These are phyloP conservation scores for Dictyostelium firmibasis DNA, from an alignment of 78 protist genomes.

Conservation along the genomic window DNA sequence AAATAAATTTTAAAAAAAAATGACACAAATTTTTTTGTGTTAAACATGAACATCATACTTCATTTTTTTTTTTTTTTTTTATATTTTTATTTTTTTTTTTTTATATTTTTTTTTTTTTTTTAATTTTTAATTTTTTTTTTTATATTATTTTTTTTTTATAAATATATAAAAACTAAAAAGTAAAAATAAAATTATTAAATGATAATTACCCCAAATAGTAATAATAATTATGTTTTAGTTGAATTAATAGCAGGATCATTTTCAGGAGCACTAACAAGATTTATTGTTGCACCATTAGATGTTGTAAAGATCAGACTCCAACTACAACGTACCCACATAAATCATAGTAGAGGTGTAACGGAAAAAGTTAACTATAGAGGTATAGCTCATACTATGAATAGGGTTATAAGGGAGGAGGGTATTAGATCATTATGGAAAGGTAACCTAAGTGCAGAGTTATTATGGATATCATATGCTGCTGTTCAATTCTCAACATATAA, in stretches of 20 bases:
- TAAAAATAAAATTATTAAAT: background rate
- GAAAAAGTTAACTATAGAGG: background rate
- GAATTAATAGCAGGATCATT: constrained; percentile 47
- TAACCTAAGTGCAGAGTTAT: constrained; percentile 50
- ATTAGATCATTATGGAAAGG: constrained; percentile 62
- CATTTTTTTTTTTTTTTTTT: too few relatives aligned
- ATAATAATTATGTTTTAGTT: background rate
- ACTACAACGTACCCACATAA: background rate
- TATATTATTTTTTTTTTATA: background rate
- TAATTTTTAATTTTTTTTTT: background rate
- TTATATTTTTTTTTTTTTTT: too few relatives aligned
- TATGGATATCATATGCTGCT: constrained; percentile 36
- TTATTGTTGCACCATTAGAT: constrained; percentile 61
- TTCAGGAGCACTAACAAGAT: constrained; percentile 66
- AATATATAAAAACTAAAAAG: background rate
- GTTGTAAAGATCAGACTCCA: constrained; percentile 70
- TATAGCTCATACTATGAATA: constrained; percentile 1
- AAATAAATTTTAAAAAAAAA: too few relatives aligned
- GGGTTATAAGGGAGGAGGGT: constrained; percentile 36
- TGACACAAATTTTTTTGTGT: too few relatives aligned
- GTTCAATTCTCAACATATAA: constrained; percentile 36
- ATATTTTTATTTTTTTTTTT: too few relatives aligned
- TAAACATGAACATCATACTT: too few relatives aligned
- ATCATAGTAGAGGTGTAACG: background rate
- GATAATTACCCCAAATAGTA: background rate